phyloP scores from a whole-genome alignment of 2,329 filamentous ascomycete species.

The Alternaria solani region DNA sequence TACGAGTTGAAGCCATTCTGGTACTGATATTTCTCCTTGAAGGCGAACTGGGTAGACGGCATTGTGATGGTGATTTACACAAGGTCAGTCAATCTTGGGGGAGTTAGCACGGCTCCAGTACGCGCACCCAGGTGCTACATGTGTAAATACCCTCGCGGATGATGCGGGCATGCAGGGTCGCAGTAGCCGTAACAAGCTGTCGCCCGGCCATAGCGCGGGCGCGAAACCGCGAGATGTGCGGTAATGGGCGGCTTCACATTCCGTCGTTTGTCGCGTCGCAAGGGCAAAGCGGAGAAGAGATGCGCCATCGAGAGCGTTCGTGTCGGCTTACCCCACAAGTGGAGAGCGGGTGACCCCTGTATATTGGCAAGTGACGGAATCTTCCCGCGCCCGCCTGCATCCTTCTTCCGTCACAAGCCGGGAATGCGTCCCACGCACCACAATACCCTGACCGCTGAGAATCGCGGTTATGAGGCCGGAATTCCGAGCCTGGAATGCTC shows the following conservation, averaged over 20 bases:
- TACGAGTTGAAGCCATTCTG: slow-evolving; percentile 80
- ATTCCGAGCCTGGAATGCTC: slow-evolving; percentile 15
- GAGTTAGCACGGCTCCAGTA: slow-evolving; percentile 35
- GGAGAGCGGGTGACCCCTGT: slow-evolving; percentile 3
- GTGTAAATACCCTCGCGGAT: slow-evolving; percentile 24
- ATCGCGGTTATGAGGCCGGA: slow-evolving; percentile 18
- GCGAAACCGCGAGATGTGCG: slow-evolving; percentile 32
- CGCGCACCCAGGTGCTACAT: background rate
- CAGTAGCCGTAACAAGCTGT: slow-evolving; percentile 25
- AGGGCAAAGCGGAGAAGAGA: slow-evolving; percentile 27
- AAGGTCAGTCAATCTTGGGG: slow-evolving; percentile 35
- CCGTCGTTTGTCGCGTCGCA: slow-evolving; percentile 25
- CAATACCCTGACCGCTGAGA: background rate
- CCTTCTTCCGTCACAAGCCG: slow-evolving; percentile 39
- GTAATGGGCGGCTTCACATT: slow-evolving; percentile 43
- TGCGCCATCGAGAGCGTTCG: slow-evolving; percentile 9
- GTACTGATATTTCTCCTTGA: slow-evolving; percentile 76
- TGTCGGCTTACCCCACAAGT: slow-evolving; percentile 35
- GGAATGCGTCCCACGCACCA: slow-evolving; percentile 9
- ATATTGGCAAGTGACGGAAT: slow-evolving; percentile 37
- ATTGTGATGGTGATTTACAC: slow-evolving; percentile 55
- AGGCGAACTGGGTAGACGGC: slow-evolving; percentile 70
- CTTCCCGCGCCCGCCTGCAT: slow-evolving; percentile 31
- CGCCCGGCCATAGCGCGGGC: slow-evolving; percentile 27
- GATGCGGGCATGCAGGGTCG: slow-evolving; percentile 33